Conservation (phyloP, 2,329 filamentous ascomycete genomes). For the Talaromyces sp. region DNA sequence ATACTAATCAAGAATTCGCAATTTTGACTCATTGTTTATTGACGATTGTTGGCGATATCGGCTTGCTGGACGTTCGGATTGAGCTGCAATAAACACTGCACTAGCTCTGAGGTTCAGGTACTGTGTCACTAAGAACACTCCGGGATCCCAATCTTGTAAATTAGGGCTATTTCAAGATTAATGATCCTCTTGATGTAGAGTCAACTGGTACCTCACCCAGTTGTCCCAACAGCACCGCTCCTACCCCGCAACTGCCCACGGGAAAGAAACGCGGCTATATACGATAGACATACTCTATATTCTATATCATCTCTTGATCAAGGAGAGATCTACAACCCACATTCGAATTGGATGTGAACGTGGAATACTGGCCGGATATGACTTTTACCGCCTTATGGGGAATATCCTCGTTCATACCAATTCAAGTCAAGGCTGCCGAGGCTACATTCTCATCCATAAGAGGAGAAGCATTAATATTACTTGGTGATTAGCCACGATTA, state of each 20-base stretch:
- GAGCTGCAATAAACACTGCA: background rate
- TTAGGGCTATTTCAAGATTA: background rate
- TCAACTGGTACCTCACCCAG: background rate
- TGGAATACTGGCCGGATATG: background rate
- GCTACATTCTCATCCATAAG: background rate
- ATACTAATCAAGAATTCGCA: background rate
- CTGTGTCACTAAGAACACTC: background rate
- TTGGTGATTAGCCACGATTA: background rate
- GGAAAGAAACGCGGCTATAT: background rate
- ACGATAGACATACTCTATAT: background rate
- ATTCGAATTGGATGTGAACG: background rate
- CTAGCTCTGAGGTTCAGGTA: background rate
- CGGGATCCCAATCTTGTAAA: background rate
- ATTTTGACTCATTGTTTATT: background rate
- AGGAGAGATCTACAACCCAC: background rate
- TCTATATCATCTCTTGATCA: background rate
- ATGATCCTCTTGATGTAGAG: background rate
- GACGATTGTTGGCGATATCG: background rate
- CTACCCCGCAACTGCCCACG: background rate
- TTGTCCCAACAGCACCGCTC: background rate
- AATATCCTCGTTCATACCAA: background rate
- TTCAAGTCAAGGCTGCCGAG: background rate
- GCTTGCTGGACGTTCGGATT: background rate
- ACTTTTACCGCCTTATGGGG: background rate
- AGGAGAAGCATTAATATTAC: background rate